Evolutionary conservation across 2,329 filamentous ascomycete species (phyloP), one percentile per base, ranked within the genome.

Genomic region (Trichoderma koningii): DNA sequence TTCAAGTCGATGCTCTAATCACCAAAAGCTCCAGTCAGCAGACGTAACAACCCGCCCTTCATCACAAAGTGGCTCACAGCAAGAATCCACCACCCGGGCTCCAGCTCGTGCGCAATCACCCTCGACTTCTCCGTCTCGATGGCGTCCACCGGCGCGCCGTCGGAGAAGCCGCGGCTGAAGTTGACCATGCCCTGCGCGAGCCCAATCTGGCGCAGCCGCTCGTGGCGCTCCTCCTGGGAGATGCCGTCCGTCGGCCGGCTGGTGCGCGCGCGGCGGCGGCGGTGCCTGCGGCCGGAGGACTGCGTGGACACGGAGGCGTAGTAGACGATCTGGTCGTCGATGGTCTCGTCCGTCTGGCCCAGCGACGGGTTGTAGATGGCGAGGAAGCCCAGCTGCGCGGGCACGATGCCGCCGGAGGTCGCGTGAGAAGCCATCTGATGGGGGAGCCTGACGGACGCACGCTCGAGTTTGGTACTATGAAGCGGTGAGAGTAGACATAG

Each of bases 111-210:
- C 51, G 97, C 80, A 41, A 98, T 83, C 41, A 97, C 89, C 38
- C 93, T 86, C 56, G 89, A 88, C 80, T 91, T 95, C 71, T 97
- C 91, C 1, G 95, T 98, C 73, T 99, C 95, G 66, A 99, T 89
- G 10, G 88, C 87, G 72, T 97, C 92, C 45, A 97, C 86, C 2
- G 91, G 76, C 69, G 88, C 83, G 66, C 89, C 91, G 67, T 87
- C 84, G 2, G 93, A 90, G 77, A 99, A 99, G 71, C 88, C 93
- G 74, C 88, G 89, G 72, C 91, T 91, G 79, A 99, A 99, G 75
- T 89, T 91, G 66, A 96, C 89, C 89, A 98, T 97, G 74, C 93
- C 95, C 80, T 99, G 95, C 47, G 95, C 95, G 68, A 99, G 86
- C 44, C 95, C 95, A 74, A 99, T 93, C 81, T 97, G 93, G 69